A percentile compares a stretch with the other conserved stretches of the same genome.
These are phyloP conservation scores for Codiaeum variegatum DNA, from an alignment of 441 rosid genomes.

Conservation along the genomic window DNA sequence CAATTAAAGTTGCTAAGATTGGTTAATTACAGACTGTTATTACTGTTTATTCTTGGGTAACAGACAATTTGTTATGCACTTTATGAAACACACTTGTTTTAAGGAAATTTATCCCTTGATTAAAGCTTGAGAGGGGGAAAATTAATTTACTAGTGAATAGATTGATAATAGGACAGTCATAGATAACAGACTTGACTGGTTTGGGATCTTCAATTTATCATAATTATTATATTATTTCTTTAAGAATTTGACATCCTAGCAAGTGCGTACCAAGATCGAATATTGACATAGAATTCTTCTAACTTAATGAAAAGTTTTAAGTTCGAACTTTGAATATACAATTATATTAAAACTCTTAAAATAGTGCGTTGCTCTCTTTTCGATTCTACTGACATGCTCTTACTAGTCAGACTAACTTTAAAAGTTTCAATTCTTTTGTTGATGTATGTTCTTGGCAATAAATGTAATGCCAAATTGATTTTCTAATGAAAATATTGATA, in stretches of 20 bases:
- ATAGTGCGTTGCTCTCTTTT: too few relatives aligned
- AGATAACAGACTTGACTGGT: not conserved
- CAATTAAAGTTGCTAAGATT: not conserved
- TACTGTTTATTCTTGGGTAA: not conserved
- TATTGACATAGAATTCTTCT: too few relatives aligned
- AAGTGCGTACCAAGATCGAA: not conserved
- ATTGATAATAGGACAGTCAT: not conserved
- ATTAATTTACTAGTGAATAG: not conserved
- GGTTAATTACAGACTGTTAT: not conserved
- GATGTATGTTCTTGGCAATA: too few relatives aligned
- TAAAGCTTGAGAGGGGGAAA: not conserved
- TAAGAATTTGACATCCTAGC: too few relatives aligned
- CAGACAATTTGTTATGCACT: not conserved
- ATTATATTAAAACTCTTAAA: too few relatives aligned
- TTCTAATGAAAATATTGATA: too few relatives aligned
- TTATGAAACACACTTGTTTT: constrained; percentile 11
- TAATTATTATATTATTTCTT: not conserved
- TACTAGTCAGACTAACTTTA: too few relatives aligned
- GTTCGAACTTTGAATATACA: too few relatives aligned
- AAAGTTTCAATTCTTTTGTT: too few relatives aligned
- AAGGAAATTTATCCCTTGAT: constrained; percentile 1
- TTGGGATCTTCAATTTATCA: not conserved
- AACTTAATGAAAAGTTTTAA: too few relatives aligned
- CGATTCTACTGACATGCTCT: too few relatives aligned
- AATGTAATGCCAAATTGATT: too few relatives aligned